Evolutionary conservation across 305 asterid genomes (phyloP).

Genomic region (Euphrasia arctica): DNA sequence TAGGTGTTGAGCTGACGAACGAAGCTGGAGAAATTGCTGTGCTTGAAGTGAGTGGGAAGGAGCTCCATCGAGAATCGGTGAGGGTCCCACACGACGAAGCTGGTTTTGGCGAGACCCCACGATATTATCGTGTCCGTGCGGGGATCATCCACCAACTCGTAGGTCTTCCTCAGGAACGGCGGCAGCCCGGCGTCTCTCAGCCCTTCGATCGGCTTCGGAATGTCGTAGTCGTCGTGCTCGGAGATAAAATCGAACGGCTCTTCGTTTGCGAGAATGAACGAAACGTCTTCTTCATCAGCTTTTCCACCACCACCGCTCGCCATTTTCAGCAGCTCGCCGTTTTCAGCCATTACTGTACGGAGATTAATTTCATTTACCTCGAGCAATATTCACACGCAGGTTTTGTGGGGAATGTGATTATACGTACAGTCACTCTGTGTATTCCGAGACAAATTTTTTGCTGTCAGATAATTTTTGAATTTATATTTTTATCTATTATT

Average conservation of each 20-base stretch:
- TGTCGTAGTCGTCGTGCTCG: not conserved
- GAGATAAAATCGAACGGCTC: not conserved
- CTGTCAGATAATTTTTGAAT: too few relatives aligned
- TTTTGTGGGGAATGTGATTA: too few relatives aligned
- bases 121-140: not conserved
- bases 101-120: not conserved
- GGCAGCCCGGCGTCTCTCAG: constrained; percentile 2
- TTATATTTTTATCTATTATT: too few relatives aligned
- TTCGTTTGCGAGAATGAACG: not conserved
- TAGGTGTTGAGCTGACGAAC: constrained; percentile 5
- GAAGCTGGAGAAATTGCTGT: constrained; percentile 8
- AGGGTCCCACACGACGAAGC: constrained; percentile 7
- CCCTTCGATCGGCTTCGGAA: constrained; percentile 1
- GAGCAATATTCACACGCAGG: too few relatives aligned
- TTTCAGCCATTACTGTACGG: not conserved
- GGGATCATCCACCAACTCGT: constrained; percentile 7
- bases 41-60: not conserved
- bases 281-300: not conserved
- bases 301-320: not conserved
- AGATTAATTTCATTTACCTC: too few relatives aligned
- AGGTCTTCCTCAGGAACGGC: not conserved
- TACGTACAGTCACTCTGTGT: too few relatives aligned
- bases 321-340: not conserved
- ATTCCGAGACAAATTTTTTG: too few relatives aligned
- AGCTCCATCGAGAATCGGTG: not conserved